Evolutionary conservation across 75 land plant species (phyloP).

Genomic region (Pinus albicaulis): DNA sequence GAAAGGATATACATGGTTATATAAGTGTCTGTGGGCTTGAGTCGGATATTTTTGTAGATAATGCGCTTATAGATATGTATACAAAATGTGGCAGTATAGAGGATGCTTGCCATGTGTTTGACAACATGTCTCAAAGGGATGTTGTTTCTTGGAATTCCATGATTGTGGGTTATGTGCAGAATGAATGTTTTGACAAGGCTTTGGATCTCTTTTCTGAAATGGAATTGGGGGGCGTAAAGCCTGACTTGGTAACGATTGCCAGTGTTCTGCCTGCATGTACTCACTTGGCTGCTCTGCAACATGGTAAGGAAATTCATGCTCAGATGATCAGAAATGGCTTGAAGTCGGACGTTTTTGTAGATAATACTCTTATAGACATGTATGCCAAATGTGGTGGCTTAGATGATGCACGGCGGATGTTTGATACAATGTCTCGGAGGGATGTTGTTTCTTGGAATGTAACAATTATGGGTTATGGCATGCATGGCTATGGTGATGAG

Average conservation of each 20-base stretch:
- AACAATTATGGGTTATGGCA: slow-evolving; percentile 23
- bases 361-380: slow-evolving; percentile 32
- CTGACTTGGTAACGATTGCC: slow-evolving; percentile 17
- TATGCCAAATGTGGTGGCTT: slow-evolving; percentile 41
- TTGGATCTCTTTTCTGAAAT: slow-evolving; percentile 23
- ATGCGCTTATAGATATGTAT: slow-evolving; percentile 47
- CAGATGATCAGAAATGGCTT: slow-evolving; percentile 18
- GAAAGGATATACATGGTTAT: slow-evolving; percentile 26
- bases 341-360: slow-evolving; percentile 9
- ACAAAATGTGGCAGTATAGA: slow-evolving; percentile 32
- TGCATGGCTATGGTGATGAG: slow-evolving; percentile 2
- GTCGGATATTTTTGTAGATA: slow-evolving; percentile 17
- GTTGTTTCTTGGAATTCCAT: slow-evolving; percentile 39
- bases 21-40: slow-evolving; percentile 13
- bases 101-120: slow-evolving; percentile 20
- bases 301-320: slow-evolving; percentile 17
- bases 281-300: slow-evolving; percentile 7
- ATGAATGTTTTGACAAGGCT: slow-evolving; percentile 18
- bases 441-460: slow-evolving; percentile 54
- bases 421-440: slow-evolving; percentile 21
- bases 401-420: slow-evolving; percentile 17
- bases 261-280: slow-evolving; percentile 17
- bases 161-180: slow-evolving; percentile 18
- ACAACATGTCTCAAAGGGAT: slow-evolving; percentile 16
- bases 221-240: slow-evolving; percentile 13